These are phyloP conservation scores for Globomyces sp. DNA, from an alignment of 371 early-diverging fungal species.

Conservation along the genomic window DNA sequence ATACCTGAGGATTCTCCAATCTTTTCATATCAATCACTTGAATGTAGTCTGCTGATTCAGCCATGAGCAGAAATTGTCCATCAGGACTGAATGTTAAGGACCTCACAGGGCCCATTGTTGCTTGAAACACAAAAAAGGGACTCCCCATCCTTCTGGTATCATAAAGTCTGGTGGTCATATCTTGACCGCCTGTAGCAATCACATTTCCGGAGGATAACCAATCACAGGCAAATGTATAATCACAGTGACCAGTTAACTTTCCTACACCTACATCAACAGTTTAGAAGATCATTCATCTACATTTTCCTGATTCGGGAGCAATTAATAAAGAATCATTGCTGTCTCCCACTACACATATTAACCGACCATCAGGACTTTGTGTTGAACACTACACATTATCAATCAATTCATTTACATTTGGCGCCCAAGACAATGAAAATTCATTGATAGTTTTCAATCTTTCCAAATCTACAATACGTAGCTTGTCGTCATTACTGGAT, in stretches of 20 bases:
- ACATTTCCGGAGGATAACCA: constrained; percentile 73
- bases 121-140: constrained; percentile 60
- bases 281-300: too few relatives aligned
- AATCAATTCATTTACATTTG: constrained; percentile 28
- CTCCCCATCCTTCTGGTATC: constrained; percentile 66
- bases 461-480: constrained; percentile 12
- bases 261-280: constrained; percentile 15
- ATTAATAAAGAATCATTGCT: constrained; percentile 54
- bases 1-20: constrained; percentile 49
- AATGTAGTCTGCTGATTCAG: constrained; percentile 72
- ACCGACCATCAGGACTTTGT: constrained; percentile 57
- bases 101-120: constrained; percentile 73
- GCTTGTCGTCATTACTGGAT: constrained; percentile 5
- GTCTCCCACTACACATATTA: constrained; percentile 80
- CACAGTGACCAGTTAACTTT: constrained; percentile 62
- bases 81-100: constrained; percentile 69
- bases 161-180: constrained; percentile 62
- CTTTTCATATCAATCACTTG: constrained; percentile 47
- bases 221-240: constrained; percentile 79
- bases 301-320: constrained; percentile 57
- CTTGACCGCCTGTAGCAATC: constrained; percentile 82
- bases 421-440: constrained; percentile 14
- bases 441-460: background rate
- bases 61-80: constrained; percentile 67
- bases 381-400: constrained; percentile 49